Evolutionary conservation across 192 early-diverging fungal genomes (phyloP).

Genomic region (Pilaira anomala): DNA sequence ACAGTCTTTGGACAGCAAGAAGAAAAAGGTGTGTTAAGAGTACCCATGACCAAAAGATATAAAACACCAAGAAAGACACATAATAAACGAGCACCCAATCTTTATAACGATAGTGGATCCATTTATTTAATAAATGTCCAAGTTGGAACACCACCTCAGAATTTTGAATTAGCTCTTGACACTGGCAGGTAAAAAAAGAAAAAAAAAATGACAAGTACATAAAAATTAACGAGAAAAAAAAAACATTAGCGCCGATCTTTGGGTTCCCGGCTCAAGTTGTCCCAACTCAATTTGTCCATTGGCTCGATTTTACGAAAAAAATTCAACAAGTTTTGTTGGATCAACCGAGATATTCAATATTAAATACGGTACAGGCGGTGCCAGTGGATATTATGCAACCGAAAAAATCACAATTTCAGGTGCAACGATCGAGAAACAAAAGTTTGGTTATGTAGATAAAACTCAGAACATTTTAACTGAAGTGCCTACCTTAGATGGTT

Average conservation of each 20-base stretch:
- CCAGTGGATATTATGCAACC: slow-evolving; percentile 19
- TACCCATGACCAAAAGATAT: no score
- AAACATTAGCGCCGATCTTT: slow-evolving; percentile 29
- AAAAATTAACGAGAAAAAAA: neutral
- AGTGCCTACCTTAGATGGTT: neutral
- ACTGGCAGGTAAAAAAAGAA: slow-evolving; percentile 12
- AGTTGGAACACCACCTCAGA: slow-evolving; percentile 20
- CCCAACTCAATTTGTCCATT: slow-evolving; percentile 16
- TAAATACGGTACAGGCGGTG: slow-evolving; percentile 30
- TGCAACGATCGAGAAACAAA: slow-evolving; percentile 12
- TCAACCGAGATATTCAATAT: slow-evolving; percentile 16
- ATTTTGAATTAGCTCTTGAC: slow-evolving; percentile 9
- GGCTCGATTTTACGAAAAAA: slow-evolving; percentile 12
- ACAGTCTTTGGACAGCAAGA: no score
- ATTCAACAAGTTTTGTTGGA: slow-evolving; percentile 25
- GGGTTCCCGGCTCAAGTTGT: slow-evolving; percentile 30
- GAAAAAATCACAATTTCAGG: slow-evolving; percentile 30
- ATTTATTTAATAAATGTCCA: neutral
- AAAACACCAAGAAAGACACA: no score
- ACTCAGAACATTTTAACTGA: slow-evolving; percentile 13
- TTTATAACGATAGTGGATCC: slow-evolving; percentile 10
- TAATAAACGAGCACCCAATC: neutral
- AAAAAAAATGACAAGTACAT: neutral
- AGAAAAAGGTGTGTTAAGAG: no score
- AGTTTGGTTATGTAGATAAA: slow-evolving; percentile 24